Evolutionary conservation across 2,329 filamentous ascomycete genomes (phyloP), one percentile per base, ranked within the genome.

Genomic region (Dendryphion nanum): DNA sequence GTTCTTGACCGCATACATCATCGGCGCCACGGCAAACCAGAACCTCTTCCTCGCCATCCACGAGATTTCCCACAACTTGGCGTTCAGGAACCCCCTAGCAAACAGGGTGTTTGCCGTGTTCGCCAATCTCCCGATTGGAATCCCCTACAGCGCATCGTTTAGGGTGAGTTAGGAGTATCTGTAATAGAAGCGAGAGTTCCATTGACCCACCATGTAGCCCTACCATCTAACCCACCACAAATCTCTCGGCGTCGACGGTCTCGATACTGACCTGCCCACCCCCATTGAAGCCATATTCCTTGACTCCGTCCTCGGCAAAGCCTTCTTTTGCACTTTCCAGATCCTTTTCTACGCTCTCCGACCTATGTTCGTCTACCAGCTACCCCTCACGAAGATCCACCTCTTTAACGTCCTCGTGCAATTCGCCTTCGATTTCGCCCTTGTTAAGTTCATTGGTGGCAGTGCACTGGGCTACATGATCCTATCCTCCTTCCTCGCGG

Each of bases 181-280:
- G 10, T 15, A 26, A 15, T n/a, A 26, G 6, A 13, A 7, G 19
- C 6, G 33, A 13, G 10, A 7, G 24, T 19, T 30, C 62, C 61
- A 45, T 60, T 44, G 33, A 13, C 10, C 23, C 10, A 13, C n/a
- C 16, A 35, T n/a, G 17, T 50, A 89, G 79, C 93, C 93, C 4
- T 98, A 98, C 74, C 93, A 98, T 64, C 82, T 98, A 28, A 98
- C 93, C 2, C 93, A 98, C 71, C 93, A 98, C 79, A 98, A 98
- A 74, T 95, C 90, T 24, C 85, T 98, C 36, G 93, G 93, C 45
- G 91, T 98, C 35, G 88, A 95, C 57, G 93, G 93, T 40, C 81
- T 98, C 30, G 93, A 98, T 66, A 95, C 91, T 30, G 93, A 98
- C 62, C 83, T 98, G 18, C 93, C 93, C 17, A 97, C 93, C 14